A percentile compares a stretch with the other conserved stretches of the same genome.
These are phyloP conservation scores for Phanerochaete sordida DNA, from an alignment of 768 basidiomycete species.

Conservation along the genomic window DNA sequence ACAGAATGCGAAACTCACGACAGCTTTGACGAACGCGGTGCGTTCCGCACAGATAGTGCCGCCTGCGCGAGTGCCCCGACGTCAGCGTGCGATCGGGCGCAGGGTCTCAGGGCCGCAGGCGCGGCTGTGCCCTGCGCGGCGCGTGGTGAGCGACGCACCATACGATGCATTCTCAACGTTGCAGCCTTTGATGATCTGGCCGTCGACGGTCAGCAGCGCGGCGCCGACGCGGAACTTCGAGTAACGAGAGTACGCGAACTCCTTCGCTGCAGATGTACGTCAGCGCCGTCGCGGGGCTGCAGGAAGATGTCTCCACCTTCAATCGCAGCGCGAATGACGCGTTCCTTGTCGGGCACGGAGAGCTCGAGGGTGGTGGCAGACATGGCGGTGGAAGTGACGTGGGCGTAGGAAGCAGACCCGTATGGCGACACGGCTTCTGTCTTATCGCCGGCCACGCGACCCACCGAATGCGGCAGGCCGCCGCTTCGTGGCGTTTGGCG, in stretches of 20 bases:
- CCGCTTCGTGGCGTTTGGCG: slow-evolving; percentile 1
- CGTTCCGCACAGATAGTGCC: slow-evolving; percentile 92
- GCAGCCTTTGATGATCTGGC: slow-evolving; percentile 75
- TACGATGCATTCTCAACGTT: slow-evolving; percentile 95
- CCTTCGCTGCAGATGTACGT: slow-evolving; percentile 45
- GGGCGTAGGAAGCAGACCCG: background rate
- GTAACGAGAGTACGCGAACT: slow-evolving; percentile 77
- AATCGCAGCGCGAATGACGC: slow-evolving; percentile 53
- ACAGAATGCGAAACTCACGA: slow-evolving; percentile 55
- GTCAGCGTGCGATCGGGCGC: background rate
- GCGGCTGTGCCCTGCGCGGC: background rate
- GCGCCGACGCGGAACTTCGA: slow-evolving; percentile 94
- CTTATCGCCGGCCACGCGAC: background rate
- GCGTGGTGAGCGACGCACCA: slow-evolving; percentile 42
- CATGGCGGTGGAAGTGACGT: slow-evolving; percentile 10
- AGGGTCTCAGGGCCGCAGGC: too few species aligned
- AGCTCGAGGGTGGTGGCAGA: slow-evolving; percentile 24
- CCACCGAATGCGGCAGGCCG: background rate
- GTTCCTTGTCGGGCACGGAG: slow-evolving; percentile 40
- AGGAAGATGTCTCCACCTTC: slow-evolving; percentile 40
- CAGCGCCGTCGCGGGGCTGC: too few species aligned
- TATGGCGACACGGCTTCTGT: background rate
- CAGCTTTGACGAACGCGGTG: slow-evolving; percentile 92
- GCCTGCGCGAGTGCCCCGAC: slow-evolving; percentile 41
- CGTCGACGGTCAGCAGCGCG: slow-evolving; percentile 68